Evolutionary conservation across 2,329 filamentous ascomycete genomes (phyloP), one percentile per base, ranked within the genome.

Genomic region (Aspergillus tamarii): DNA sequence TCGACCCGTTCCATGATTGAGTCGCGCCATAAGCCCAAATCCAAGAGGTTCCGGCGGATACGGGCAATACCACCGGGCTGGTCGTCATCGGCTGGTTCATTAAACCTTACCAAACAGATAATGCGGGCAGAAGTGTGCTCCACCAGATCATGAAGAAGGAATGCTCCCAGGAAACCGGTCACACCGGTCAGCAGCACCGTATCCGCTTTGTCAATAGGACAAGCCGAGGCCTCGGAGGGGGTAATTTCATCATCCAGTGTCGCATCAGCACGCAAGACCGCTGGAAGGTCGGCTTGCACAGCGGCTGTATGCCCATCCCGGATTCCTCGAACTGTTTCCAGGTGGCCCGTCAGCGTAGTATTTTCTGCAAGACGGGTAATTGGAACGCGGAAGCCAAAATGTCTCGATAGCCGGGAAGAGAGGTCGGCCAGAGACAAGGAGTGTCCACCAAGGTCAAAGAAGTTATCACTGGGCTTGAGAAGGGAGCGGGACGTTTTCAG

Each of bases 381-480:
- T 2, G 91, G 89, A 1, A 94, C 86, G 0, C 88, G 85, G 74
- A 94, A 91, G 5, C 90, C 91, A 70, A 92, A 93, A 0, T 84
- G 85, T 63, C 87, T 87, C 0, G 89, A 88, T 16, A 94, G 75
- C 39, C 88, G 87, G 30, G 88, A 88, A n/a, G 91, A 88, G 30
- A 94, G 83, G 64, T 93, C 89, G 0, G 91, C 91, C n/a, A 94
- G 85, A 2, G 88, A 88, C 59, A 94, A 80, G 0, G 91, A 93
- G 76, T 94, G 91, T 0, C 91, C 91, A 41, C 91, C 91, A 1
- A 94, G 81, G 64, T 94, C 91, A 73, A 94, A 94, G 77, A 94
- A 94, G 74, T 89, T 90, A 74, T 92, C 89, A 65, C 91, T 88
- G 1, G 85, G 72, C 59, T 89, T 90, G 28, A 94, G 86, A 23